A percentile compares a stretch with the other conserved stretches of the same genome.
phyloP scores from a whole-genome alignment of 176 grass and related monocot genomes.

The Stipa capillata region DNA sequence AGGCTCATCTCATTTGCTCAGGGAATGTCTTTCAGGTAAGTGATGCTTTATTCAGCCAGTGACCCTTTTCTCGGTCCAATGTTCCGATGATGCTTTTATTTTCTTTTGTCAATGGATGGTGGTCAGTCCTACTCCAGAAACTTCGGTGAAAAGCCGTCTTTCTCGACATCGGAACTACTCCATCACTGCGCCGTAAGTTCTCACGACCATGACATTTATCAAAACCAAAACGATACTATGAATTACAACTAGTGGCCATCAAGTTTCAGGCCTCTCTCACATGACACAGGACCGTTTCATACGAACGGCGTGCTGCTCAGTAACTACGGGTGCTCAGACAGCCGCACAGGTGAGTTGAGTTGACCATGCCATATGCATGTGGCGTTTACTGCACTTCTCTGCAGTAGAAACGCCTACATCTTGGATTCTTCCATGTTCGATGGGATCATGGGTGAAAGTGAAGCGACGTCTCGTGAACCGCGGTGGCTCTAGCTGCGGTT shows the following conservation, averaged over 20 bases:
- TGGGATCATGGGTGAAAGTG: neutral
- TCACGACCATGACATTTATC: neutral
- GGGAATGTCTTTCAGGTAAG: slow-evolving; percentile 10
- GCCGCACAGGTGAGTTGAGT: neutral
- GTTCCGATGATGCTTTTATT: neutral
- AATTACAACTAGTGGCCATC: neutral
- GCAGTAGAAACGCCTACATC: neutral
- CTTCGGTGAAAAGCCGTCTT: neutral
- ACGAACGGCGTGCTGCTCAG: neutral
- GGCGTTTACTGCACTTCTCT: neutral
- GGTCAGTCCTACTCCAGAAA: slow-evolving; percentile 9
- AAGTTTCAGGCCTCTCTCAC: neutral
- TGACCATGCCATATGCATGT: neutral
- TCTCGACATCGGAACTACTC: neutral
- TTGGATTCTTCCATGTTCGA: slow-evolving; percentile 15
- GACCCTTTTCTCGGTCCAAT: neutral
- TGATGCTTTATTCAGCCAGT: neutral
- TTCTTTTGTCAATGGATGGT: slow-evolving; percentile 7
- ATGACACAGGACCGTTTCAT: neutral
- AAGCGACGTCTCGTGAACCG: neutral
- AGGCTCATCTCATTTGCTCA: neutral
- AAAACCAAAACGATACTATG: neutral
- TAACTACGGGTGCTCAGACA: neutral
- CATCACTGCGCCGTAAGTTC: neutral
- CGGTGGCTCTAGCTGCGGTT: neutral